Evolutionary conservation across 1,284 basidiomycete species (phyloP), one percentile per base, ranked within the genome.

Genomic region (Pseudozyma pruni): DNA sequence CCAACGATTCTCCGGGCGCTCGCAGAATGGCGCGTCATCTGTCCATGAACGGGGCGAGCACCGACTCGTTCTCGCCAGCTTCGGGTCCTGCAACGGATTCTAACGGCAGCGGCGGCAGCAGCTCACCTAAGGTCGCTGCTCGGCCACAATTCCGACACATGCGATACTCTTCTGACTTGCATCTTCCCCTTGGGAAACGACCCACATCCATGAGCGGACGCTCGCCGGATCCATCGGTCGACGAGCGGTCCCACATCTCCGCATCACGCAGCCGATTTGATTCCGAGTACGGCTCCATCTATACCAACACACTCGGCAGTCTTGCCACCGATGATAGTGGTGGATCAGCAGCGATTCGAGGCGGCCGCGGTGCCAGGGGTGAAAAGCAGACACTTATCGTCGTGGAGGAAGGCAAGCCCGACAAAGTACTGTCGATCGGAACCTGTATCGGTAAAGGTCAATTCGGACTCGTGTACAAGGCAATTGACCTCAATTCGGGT

Each of bases 371-470:
- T 32, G 47, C 62, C 4, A 43, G 56, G 0, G 54, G 51, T n/a
- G 69, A 75, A 2, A 75, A 75, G 43, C 90, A 90, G 84, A 89
- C 90, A 38, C 85, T 97, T 33, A 87, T 93, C 41, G 88, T 96
- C 46, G 85, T 86, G 67, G 92, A 94, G 83, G 88, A 90, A 55
- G 93, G 92, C 43, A 90, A 91, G 83, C 86, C 89, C 3, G 85
- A 90, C 4, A 88, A 91, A 51, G 90, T 89, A 83, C 95, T 92
- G 82, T 71, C 74, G 41, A 46, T 78, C 8, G 75, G 75, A 55
- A 94, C 96, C 83, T 94, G 93, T 83, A 95, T 98, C 69, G 94
- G 94, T 3, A 89, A 91, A 48, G 94, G 94, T 8, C 94, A 98
- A 84, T 98, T 97, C 83, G 94, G 94, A 20, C 89, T 93, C 11